Base-by-base conservation (phyloP, 2,329 filamentous ascomycete species). In the Colletotrichum sublineola region DNA sequence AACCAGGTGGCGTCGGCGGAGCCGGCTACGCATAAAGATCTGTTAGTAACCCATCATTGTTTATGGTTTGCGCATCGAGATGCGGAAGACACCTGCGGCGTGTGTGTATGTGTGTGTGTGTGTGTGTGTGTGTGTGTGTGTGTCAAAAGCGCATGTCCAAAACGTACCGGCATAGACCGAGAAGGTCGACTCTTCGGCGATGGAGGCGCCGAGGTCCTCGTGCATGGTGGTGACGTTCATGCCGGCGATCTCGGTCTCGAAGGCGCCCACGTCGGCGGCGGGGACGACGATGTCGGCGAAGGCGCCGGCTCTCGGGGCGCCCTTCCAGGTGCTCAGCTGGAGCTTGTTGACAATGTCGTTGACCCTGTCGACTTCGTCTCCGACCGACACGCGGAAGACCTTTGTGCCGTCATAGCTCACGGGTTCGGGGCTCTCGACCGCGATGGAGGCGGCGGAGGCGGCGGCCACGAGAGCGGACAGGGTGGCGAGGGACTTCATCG, bases 401-500 rank as follows among this genome's bases (percentile, higher is more conserved):
- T 85, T 84, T 78, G 83, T 84, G 15, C 84, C 84, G 65, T 83
- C 79, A 70, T 86, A 87, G 1, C 81, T 81, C 12, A 83, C 78
- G 48, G 63, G 63, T 60, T 71, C 58, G 9, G 44, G 12, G 66
- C 53, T 33, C 20, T 11, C 66, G 18, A 8, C 53, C 12, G 67
- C 73, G 38, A 73, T 53, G n/a, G 68, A 60, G 52, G 72, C 71
- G 29, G 71, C 71, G 9, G 71, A 63, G 36, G 71, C 71, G 31
- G 62, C 55, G 38, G 71, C 67, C 31, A 67, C 18, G 53, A 74
- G 33, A 48, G 72, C 40, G 60, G 64, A 67, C 14, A 73, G 48
- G 56, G 57, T 61, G 36, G 61, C 48, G 40, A 75, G 56, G 50
- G 55, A 63, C 73, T 68, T 74, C 73, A 74, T 74, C 48, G 50